Conservation (phyloP, 106 monocot species). For the Agapanthus africanus region DNA sequence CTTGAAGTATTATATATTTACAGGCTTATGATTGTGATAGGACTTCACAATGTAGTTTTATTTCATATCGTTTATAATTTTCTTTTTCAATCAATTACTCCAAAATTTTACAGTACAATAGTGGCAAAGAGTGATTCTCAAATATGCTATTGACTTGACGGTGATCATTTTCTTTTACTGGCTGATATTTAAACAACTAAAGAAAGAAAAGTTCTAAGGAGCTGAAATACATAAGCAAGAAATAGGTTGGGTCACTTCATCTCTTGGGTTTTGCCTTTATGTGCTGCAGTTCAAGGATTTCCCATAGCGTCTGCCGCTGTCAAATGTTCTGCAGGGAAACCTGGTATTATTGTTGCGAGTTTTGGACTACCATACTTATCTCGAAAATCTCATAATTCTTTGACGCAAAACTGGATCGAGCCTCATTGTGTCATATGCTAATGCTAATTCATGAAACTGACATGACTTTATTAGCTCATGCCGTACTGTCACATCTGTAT, state of each 20-base stretch:
- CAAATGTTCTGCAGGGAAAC: not conserved
- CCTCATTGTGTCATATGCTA: too few species aligned
- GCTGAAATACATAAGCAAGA: not conserved
- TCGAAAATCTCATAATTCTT: too few species aligned
- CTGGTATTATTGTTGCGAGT: too few species aligned
- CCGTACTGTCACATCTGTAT: too few species aligned
- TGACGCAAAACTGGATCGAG: too few species aligned
- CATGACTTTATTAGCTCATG: too few species aligned
- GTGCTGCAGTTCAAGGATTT: not conserved
- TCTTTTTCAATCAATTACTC: not conserved
- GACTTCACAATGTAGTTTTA: not conserved
- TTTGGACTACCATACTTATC: too few species aligned
- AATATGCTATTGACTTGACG: not conserved
- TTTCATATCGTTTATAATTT: not conserved
- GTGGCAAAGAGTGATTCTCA: not conserved
- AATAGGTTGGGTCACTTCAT: not conserved
- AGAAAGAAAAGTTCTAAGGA: not conserved
- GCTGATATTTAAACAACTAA: not conserved
- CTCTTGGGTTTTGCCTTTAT: not conserved
- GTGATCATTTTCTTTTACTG: not conserved
- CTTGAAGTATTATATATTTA: not conserved
- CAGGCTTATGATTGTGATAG: not conserved
- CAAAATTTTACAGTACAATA: not conserved
- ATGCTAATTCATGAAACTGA: too few species aligned
- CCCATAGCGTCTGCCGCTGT: not conserved